Evolutionary conservation across 768 basidiomycete species (phyloP).

Genomic region (Royoungia palumana): DNA sequence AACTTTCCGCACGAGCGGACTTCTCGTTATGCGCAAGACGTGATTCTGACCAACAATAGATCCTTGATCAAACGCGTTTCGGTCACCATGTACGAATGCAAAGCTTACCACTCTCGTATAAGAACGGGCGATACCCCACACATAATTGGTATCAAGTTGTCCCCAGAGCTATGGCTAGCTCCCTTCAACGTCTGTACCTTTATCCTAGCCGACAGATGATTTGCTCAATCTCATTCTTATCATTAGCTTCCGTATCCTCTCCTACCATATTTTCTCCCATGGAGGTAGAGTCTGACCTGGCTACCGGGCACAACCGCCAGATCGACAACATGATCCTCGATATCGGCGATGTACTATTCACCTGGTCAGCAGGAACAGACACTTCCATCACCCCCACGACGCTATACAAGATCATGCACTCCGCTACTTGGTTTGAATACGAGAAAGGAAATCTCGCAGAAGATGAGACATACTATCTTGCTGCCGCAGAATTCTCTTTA

Average conservation of each 20-base stretch:
- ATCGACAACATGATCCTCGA: slow-evolving; percentile 25
- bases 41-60: too few species aligned
- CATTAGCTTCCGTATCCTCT: slow-evolving; percentile 2
- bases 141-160: too few species aligned
- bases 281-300: background rate
- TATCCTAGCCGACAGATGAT: background rate
- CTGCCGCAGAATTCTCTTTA: slow-evolving; percentile 13
- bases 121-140: too few species aligned
- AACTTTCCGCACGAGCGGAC: too few species aligned
- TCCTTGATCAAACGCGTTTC: too few species aligned
- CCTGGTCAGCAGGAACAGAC: slow-evolving; percentile 17
- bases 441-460: slow-evolving; percentile 19
- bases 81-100: too few species aligned
- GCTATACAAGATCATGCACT: slow-evolving; percentile 11
- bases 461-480: slow-evolving; percentile 6
- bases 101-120: too few species aligned
- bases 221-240: background rate
- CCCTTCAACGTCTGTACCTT: background rate
- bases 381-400: slow-evolving; percentile 13
- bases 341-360: slow-evolving; percentile 21
- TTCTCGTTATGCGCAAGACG: too few species aligned
- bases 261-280: slow-evolving; percentile 2
- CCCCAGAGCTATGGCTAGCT: slow-evolving; percentile 2
- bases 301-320: slow-evolving; percentile 4
- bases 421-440: slow-evolving; percentile 21